Base-by-base conservation (phyloP, 2,329 filamentous ascomycete species). In the Sphaerulina musiva region DNA sequence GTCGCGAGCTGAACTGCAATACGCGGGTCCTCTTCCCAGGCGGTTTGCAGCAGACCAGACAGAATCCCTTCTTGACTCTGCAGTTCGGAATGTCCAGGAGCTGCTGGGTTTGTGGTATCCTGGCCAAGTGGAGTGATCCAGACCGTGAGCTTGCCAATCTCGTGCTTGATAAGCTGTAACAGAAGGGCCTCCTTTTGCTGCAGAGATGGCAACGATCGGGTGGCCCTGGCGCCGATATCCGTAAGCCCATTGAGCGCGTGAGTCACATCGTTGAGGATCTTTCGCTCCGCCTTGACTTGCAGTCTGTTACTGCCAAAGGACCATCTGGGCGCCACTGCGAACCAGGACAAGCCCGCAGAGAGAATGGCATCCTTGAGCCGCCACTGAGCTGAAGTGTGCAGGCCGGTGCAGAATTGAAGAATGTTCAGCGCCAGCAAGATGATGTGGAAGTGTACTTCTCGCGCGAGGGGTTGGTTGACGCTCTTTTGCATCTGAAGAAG, bases 291-390 rank as follows among this genome's bases (percentile, higher is more conserved):
- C 74, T 95, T 97, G 48, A 97, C 77, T 68, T 98, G 93, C 12
- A 98, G 74, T 46, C 88, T 81, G 68, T 96, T 98, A 64, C 92
- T 93, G 53, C 93, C 93, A 71, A 93, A 97, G 0, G 93, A 95
- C 92, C 93, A 98, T 61, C 77, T 82, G 11, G 91, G 89, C 5
- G 88, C 76, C 61, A 84, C 81, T 39, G 79, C 82, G 71, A 98
- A 99, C 95, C 95, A 98, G 57, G 80, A 83, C 32, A 99, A 76
- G 11, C 83, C 91, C 31, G 89, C 90, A 5, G 89, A 91, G 38
- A 99, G 71, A 48, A 95, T 85, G 61, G 89, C 84, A 66, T 97
- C 91, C 69, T 95, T 96, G 38, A 97, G 76, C 55, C 86, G 83
- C 84, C 87, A 93, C 64, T 86, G 84, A 6, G 84, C 80, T 29